Base-by-base conservation (phyloP, 805 yeast genomes). In the Candida adriatica region DNA sequence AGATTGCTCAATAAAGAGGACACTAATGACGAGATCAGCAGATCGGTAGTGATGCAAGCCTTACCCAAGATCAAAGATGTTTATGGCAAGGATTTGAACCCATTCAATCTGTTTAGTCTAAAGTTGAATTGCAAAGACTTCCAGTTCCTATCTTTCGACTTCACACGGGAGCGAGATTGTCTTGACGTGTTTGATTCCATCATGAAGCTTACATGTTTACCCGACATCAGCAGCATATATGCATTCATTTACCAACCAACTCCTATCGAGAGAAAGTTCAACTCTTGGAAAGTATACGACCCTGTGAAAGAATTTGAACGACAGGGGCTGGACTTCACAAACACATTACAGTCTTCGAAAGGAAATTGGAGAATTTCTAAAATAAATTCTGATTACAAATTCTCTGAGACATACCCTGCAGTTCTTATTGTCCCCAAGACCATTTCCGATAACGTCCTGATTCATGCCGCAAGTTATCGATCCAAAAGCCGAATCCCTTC, bases 401-500 rank as follows among this genome's bases (percentile, higher is more conserved):
- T 86, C 32, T 77, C 90, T 45, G 66, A 76, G 4, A 75, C 95
- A 0, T 92, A 92, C 49, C 96, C 97, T 0, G 53, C 64, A 1
- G 30, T 51, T 5, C 47, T 87, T 2, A 66, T 84, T 5, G 80
- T 88, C 1, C 98, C 98, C 0, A 56, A 60, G n/a, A 54, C 73
- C 3, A 74, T 88, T 2, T 79, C 95, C 1, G 96, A 92, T 51
- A 79, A 79, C 24, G 81, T 88, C 8, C 56, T 92, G 30, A 71
- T 73, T 31, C 90, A 92, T 52, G 94, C 96, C 0, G 78, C 82
- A 5, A 81, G 80, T 46, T 92, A 74, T 53, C 62, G 98, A 26
- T 86, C 96, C 1, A 88, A 90, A 51, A 73, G 70, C 37, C 62
- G 98, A 41, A 70, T 92, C 5, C 97, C 97, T 0, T 80, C 77